A percentile compares a stretch with the other conserved stretches of the same genome.
Evolutionary conservation across 177 flowering plant species (phyloP).

Genomic region (Vitis hybrid): DNA sequence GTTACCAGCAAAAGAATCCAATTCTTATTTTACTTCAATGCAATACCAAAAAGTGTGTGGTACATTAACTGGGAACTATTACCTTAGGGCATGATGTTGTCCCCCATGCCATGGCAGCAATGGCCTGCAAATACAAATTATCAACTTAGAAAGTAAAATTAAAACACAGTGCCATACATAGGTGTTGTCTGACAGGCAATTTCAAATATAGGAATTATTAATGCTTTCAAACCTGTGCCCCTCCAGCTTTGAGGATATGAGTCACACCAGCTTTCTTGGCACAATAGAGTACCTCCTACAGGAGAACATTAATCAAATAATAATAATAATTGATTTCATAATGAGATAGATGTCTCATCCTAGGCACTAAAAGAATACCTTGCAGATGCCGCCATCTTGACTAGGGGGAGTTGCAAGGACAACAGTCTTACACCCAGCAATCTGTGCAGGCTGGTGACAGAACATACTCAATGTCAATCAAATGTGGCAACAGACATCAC

Average conservation of each 20-base stretch:
- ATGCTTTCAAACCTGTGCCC: slow-evolving; percentile 76
- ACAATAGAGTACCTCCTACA: slow-evolving; percentile 91
- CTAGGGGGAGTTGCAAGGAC: slow-evolving; percentile 95
- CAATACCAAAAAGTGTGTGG: not conserved
- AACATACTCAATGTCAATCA: slow-evolving; percentile 33
- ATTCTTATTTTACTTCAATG: not conserved
- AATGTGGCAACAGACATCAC: slow-evolving; percentile 9
- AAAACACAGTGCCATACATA: not conserved
- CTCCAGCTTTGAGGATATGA: slow-evolving; percentile 97
- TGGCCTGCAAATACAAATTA: slow-evolving; percentile 53
- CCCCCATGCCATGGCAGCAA: slow-evolving; percentile 99
- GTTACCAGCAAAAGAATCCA: not conserved
- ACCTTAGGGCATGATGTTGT: slow-evolving; percentile 97
- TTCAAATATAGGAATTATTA: not conserved
- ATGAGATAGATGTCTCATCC: not conserved
- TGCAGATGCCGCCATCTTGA: slow-evolving; percentile 85
- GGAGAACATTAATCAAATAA: not conserved
- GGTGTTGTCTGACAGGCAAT: not conserved
- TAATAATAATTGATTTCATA: not conserved
- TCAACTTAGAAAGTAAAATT: not conserved
- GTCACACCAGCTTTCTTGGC: slow-evolving; percentile 97
- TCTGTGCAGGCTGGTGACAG: slow-evolving; percentile 83
- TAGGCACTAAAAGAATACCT: slow-evolving; percentile 44
- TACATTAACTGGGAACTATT: slow-evolving; percentile 8
- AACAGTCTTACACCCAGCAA: slow-evolving; percentile 92